Evolutionary conservation across 1,284 basidiomycete species (phyloP).

Genomic region (Trametes polyzona): DNA sequence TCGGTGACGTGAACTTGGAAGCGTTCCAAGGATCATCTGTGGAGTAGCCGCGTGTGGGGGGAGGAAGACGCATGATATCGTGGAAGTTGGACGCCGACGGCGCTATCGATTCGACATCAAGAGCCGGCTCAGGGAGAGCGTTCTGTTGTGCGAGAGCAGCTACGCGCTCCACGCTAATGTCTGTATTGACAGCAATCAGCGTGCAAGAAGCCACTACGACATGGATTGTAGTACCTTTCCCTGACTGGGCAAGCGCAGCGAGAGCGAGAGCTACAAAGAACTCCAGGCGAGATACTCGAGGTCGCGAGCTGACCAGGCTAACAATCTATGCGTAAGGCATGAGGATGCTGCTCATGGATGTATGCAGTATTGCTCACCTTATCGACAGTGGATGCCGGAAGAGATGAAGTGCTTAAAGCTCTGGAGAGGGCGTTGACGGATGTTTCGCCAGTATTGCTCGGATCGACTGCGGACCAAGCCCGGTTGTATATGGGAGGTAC

Average conservation of each 20-base stretch:
- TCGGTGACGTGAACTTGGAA: constrained; percentile 29
- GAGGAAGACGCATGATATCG: constrained; percentile 44
- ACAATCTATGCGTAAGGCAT: constrained; percentile 61
- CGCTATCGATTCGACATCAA: constrained; percentile 64
- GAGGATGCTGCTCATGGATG: neutral
- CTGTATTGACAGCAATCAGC: too few relatives aligned
- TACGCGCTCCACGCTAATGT: constrained; percentile 82
- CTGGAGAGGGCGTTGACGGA: constrained; percentile 83
- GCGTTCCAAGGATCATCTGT: constrained; percentile 78
- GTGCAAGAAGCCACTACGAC: too few relatives aligned
- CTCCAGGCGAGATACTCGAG: constrained; percentile 81
- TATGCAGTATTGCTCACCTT: constrained; percentile 55
- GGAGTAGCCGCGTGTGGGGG: constrained; percentile 48
- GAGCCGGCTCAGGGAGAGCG: constrained; percentile 67
- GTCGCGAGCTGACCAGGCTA: constrained; percentile 75
- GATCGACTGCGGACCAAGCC: constrained; percentile 75
- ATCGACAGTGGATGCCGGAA: constrained; percentile 83
- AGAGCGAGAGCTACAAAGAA: constrained; percentile 89
- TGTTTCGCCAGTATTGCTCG: constrained; percentile 66
- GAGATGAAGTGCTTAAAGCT: constrained; percentile 72
- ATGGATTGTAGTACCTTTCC: too few relatives aligned
- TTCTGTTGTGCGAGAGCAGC: constrained; percentile 73
- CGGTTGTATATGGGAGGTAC: constrained; percentile 80
- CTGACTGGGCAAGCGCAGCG: constrained; percentile 82
- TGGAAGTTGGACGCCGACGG: constrained; percentile 50